These are phyloP conservation scores for Xylaria nigripes DNA, from an alignment of 495 filamentous ascomycete species.

Conservation along the genomic window DNA sequence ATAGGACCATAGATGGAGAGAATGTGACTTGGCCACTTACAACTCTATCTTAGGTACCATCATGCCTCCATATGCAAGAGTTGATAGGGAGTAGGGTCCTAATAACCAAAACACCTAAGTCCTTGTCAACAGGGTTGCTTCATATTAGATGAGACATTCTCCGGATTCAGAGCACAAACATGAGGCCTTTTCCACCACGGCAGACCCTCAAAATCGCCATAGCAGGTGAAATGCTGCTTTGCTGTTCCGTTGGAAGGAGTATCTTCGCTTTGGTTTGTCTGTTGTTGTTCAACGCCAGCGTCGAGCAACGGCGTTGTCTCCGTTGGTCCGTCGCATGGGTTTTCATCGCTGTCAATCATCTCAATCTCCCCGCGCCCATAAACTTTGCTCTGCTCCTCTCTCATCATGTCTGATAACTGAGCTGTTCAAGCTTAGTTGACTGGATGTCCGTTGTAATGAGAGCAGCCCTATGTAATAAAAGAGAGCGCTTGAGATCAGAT, in stretches of 20 bases:
- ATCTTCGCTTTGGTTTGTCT: neutral
- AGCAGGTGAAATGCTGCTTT: constrained; percentile 31
- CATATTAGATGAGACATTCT: neutral
- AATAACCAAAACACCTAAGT: constrained; percentile 76
- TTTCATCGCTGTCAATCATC: constrained; percentile 17
- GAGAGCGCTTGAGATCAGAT: no score
- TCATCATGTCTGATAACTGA: constrained; percentile 12
- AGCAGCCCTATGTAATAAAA: no score
- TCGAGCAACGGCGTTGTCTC: constrained; percentile 36
- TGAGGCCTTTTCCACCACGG: constrained; percentile 68
- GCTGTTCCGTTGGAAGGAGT: constrained; percentile 4
- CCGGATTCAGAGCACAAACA: constrained; percentile 36
- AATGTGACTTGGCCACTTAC: constrained; percentile 18
- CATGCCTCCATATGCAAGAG: constrained; percentile 74
- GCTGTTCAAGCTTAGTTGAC: neutral
- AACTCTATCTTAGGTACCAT: constrained; percentile 73
- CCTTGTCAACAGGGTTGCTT: constrained; percentile 10
- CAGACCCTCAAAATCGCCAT: constrained; percentile 53
- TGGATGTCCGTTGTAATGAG: no score
- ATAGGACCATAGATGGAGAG: neutral
- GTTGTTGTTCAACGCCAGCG: constrained; percentile 10
- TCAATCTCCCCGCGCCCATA: constrained; percentile 10
- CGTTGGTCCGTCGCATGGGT: constrained; percentile 23
- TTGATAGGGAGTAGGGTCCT: constrained; percentile 64
- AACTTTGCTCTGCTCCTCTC: constrained; percentile 7